A percentile compares a stretch with the other conserved stretches of the same genome.
Conservation (phyloP, 306 rosid genomes). For the Chamaecrista fasciculata region DNA sequence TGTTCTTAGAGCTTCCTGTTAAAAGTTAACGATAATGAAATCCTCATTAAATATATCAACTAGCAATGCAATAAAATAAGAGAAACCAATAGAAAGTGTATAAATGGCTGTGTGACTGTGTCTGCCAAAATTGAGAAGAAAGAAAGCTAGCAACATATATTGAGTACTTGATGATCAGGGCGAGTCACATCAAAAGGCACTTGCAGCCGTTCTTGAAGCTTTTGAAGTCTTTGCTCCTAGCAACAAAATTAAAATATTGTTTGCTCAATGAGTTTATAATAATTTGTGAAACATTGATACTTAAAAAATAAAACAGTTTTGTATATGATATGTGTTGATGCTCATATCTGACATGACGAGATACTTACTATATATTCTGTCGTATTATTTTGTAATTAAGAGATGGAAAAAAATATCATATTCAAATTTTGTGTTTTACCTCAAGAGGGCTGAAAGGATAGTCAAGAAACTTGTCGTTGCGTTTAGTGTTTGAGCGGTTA, state of each 20-base stretch:
- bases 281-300: neutral
- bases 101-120: neutral
- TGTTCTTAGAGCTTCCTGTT: constrained; percentile 76
- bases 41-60: neutral
- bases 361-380: too few relatives aligned
- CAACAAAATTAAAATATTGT: constrained; percentile 7
- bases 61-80: neutral
- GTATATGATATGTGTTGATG: neutral
- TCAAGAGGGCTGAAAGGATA: constrained; percentile 62
- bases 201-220: constrained; percentile 78
- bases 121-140: neutral
- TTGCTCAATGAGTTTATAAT: neutral
- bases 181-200: constrained; percentile 72
- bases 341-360: too few relatives aligned
- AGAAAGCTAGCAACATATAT: constrained; percentile 15
- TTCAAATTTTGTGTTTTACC: constrained; percentile 42
- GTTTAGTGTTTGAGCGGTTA: constrained; percentile 49
- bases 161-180: constrained; percentile 75
- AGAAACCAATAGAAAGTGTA: neutral
- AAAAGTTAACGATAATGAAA: constrained; percentile 15
- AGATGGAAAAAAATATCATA: constrained; percentile 5
- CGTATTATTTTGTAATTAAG: neutral
- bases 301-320: too few relatives aligned
- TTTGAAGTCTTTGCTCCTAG: constrained; percentile 79
- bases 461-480: constrained; percentile 49